A percentile compares a stretch with the other conserved stretches of the same genome.
Conservation (phyloP, 2,329 filamentous ascomycete species). For the Cephalotrichum gorgonifer region DNA sequence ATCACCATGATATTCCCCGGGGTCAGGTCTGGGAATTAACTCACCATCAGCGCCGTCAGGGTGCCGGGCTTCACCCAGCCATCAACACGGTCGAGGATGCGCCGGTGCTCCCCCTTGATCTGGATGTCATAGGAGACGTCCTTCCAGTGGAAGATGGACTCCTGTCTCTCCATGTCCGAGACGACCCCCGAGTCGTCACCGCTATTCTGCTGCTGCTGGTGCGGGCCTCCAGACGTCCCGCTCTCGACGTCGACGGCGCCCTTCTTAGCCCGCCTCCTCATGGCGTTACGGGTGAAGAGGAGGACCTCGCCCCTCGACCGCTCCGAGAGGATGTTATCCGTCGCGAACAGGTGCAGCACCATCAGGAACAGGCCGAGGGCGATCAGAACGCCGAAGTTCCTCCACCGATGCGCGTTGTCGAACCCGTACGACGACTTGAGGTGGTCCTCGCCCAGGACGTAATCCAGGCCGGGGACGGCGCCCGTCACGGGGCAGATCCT, state of each 20-base stretch:
- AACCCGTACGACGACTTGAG: slow-evolving; percentile 37
- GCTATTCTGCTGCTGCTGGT: background rate
- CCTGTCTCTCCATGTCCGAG: slow-evolving; percentile 1
- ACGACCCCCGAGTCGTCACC: background rate
- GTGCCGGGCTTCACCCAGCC: slow-evolving; percentile 70
- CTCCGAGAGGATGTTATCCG: slow-evolving; percentile 34
- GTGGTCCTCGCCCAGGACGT: slow-evolving; percentile 36
- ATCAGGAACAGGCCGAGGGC: slow-evolving; percentile 40
- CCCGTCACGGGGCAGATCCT: slow-evolving; percentile 38
- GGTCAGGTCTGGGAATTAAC: too few relatives aligned
- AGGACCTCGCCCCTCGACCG: slow-evolving; percentile 53
- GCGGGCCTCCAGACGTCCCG: background rate
- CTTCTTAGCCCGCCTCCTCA: background rate
- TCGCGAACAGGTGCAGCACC: slow-evolving; percentile 34
- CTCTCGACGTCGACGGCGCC: background rate
- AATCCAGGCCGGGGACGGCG: slow-evolving; percentile 28
- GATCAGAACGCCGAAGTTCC: slow-evolving; percentile 52
- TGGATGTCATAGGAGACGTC: slow-evolving; percentile 66
- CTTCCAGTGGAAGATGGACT: slow-evolving; percentile 55
- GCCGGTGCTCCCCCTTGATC: slow-evolving; percentile 52
- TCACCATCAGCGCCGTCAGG: slow-evolving; percentile 55
- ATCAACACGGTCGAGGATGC: slow-evolving; percentile 60
- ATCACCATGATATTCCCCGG: too few relatives aligned
- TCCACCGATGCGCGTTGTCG: slow-evolving; percentile 41
- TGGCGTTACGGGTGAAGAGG: slow-evolving; percentile 39